Evolutionary conservation across 805 yeast species (phyloP).

Genomic region (Yamadazyma sp.): DNA sequence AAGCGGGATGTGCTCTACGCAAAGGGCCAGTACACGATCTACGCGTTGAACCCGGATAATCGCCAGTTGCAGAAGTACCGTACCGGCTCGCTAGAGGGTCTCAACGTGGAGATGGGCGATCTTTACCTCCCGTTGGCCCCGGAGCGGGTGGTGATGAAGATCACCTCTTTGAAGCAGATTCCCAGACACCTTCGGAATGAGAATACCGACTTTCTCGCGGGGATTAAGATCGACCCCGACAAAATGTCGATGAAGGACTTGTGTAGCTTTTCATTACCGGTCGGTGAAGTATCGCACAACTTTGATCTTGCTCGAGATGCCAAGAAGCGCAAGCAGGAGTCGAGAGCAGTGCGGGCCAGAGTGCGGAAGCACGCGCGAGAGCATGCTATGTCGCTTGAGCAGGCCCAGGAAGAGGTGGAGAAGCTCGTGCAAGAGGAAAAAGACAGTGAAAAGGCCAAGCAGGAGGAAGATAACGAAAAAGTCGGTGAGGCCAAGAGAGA

Average conservation of each 20-base stretch:
- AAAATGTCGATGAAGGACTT: conserved; percentile 65
- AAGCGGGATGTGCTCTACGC: conserved; percentile 14
- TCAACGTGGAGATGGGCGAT: conserved; percentile 6
- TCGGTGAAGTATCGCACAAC: conserved; percentile 63
- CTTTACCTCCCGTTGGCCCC: conserved; percentile 37
- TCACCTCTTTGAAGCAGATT: conserved; percentile 31
- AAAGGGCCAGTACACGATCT: conserved; percentile 17
- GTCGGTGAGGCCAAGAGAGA: not conserved
- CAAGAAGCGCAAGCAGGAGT: conserved; percentile 23
- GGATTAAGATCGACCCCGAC: conserved; percentile 51
- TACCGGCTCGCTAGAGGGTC: conserved; percentile 12
- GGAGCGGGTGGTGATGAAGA: conserved; percentile 31
- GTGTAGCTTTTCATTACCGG: conserved; percentile 64
- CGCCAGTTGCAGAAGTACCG: conserved; percentile 31
- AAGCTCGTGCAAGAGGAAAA: conserved; percentile 11
- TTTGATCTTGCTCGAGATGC: conserved; percentile 59
- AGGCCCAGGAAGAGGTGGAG: not conserved
- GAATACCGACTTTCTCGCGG: conserved; percentile 38
- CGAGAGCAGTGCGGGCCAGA: conserved; percentile 22
- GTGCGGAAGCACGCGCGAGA: conserved; percentile 33
- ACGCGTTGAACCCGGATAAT: conserved; percentile 33
- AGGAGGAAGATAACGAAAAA: not conserved
- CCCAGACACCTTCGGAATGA: conserved; percentile 39
- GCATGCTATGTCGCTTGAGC: not conserved
- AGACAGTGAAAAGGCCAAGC: not conserved